Evolutionary conservation across 495 filamentous ascomycete species (phyloP).

Genomic region (Penicillium goetzii): DNA sequence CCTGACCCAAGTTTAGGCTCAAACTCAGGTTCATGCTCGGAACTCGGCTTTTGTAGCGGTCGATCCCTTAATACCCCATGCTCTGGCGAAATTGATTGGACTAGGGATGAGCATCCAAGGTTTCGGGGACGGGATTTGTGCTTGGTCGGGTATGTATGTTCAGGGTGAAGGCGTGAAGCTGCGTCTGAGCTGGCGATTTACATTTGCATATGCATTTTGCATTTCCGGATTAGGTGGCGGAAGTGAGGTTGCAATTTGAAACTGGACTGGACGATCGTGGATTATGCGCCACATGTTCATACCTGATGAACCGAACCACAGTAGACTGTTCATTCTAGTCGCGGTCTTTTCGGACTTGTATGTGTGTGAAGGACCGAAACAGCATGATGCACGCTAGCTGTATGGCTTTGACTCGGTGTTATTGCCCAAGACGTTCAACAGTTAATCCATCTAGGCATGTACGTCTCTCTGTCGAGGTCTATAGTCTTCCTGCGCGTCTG

Average conservation of each 20-base stretch:
- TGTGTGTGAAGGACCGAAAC: not conserved
- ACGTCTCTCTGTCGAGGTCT: not conserved
- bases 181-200: not conserved
- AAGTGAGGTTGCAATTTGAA: not conserved
- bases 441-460: not conserved
- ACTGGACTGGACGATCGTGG: not conserved
- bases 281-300: not conserved
- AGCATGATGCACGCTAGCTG: not conserved
- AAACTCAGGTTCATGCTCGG: not conserved
- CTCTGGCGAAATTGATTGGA: constrained; percentile 1
- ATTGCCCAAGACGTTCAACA: not conserved
- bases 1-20: not conserved
- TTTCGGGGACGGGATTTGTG: not conserved
- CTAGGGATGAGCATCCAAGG: not conserved
- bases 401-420: not conserved
- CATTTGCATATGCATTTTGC: not conserved
- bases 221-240: not conserved
- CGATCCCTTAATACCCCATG: not conserved
- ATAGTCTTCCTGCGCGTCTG: not conserved
- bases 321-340: too few species aligned
- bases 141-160: not conserved
- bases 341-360: too few species aligned
- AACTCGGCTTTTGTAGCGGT: not conserved
- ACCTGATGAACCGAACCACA: not conserved
- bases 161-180: not conserved